Percentiles rank a stretch among this genome's conserved stretches.
phyloP scores from a whole-genome alignment of 306 rosid genomes.

The Calophaca sinica region DNA sequence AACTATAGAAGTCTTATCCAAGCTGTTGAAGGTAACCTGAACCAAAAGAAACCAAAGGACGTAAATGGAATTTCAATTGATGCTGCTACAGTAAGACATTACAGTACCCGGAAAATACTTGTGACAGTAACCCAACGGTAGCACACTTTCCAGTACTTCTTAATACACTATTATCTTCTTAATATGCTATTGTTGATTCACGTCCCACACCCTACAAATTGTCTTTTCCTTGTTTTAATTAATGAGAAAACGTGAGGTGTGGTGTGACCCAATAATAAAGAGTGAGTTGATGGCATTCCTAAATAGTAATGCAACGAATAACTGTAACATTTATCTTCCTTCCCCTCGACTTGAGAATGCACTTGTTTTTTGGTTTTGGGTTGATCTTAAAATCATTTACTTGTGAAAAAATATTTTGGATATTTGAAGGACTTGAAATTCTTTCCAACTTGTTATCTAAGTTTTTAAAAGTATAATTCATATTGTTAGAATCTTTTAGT shows the following conservation, averaged over 20 bases:
- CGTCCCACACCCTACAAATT: constrained; percentile 8
- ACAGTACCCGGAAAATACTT: not conserved
- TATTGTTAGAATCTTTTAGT: constrained; percentile 13
- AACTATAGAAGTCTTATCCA: constrained; percentile 16
- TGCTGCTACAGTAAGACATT: not conserved
- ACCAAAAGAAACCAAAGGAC: too few species aligned
- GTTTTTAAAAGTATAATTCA: not conserved
- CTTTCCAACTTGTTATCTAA: constrained; percentile 6
- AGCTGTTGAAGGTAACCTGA: too few species aligned
- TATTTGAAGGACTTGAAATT: not conserved
- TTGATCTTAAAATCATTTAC: not conserved
- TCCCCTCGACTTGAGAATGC: not conserved
- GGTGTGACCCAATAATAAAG: not conserved
- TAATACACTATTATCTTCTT: not conserved
- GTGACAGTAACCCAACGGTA: not conserved
- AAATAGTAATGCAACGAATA: not conserved
- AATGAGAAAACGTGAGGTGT: not conserved
- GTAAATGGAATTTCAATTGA: too few species aligned
- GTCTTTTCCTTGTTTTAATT: not conserved
- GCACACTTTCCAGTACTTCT: not conserved
- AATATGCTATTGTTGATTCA: not conserved
- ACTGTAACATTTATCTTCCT: too few species aligned
- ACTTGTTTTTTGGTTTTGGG: constrained; percentile 4
- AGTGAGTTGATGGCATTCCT: not conserved
- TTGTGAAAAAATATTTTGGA: not conserved